phyloP scores from a whole-genome alignment of 2,329 filamentous ascomycete genomes.

The Emmonsiellopsis sp. region DNA sequence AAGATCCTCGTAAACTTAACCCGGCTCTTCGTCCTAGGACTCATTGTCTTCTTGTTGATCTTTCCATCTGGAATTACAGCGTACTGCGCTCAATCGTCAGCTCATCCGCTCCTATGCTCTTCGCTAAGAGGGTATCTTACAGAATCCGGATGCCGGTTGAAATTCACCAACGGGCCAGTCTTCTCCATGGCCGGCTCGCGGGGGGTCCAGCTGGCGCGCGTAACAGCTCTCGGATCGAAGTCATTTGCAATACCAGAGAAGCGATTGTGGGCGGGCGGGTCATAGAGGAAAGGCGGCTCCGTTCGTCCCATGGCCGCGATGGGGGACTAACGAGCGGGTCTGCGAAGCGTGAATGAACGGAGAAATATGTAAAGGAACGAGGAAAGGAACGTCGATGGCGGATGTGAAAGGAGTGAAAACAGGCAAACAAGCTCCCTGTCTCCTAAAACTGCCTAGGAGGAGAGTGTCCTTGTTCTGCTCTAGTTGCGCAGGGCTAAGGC shows the following conservation, averaged over 20 bases:
- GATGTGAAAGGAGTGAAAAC: background rate
- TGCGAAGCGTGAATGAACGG: conserved; percentile 23
- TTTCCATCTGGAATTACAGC: conserved; percentile 53
- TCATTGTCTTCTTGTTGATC: conserved; percentile 57
- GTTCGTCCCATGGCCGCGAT: conserved; percentile 40
- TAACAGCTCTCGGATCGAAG: conserved; percentile 85
- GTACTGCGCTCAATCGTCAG: conserved; percentile 22
- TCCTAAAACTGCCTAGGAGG: no score
- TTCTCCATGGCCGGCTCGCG: conserved; percentile 52
- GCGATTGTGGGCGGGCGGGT: conserved; percentile 44
- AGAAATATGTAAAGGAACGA: background rate
- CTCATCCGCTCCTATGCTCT: conserved; percentile 2
- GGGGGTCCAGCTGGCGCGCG: conserved; percentile 65
- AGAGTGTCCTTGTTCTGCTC: background rate
- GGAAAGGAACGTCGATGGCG: background rate
- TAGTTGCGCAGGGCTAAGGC: conserved; percentile 4
- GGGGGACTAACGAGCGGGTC: conserved; percentile 16
- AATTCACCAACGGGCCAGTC: conserved; percentile 67
- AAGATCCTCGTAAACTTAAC: conserved; percentile 61
- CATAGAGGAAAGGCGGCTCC: conserved; percentile 67
- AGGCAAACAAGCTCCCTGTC: background rate
- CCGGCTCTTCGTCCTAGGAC: conserved; percentile 57
- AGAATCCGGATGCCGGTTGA: conserved; percentile 76
- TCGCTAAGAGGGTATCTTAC: conserved; percentile 38
- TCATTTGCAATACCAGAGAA: conserved; percentile 42